Conservation (phyloP, 2,329 filamentous ascomycete species). For the Alternaria longipes region DNA sequence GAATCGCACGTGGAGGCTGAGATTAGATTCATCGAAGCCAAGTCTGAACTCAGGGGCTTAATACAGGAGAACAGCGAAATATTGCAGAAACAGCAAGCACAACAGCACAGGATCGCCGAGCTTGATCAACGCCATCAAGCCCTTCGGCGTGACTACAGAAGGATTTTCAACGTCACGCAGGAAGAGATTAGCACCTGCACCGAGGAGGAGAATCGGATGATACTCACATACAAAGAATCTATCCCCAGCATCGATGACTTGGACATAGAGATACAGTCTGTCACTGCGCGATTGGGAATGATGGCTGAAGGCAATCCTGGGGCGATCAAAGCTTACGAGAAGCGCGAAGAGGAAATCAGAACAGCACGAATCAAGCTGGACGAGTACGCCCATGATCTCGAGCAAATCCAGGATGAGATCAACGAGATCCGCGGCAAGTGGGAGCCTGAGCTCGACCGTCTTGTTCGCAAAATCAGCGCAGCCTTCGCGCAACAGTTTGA, state of each 20-base stretch:
- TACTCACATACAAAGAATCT: constrained; percentile 27
- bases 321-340: constrained; percentile 75
- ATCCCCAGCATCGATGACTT: constrained; percentile 64
- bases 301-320: constrained; percentile 80
- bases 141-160: constrained; percentile 21
- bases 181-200: constrained; percentile 29
- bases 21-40: constrained; percentile 78
- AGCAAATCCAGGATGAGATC: constrained; percentile 67
- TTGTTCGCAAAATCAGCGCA: constrained; percentile 83
- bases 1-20: constrained; percentile 73
- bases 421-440: constrained; percentile 73
- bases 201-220: constrained; percentile 36
- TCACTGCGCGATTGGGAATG: constrained; percentile 78
- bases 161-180: constrained; percentile 29
- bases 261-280: constrained; percentile 76
- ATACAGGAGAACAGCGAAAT: constrained; percentile 65
- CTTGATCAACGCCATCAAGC: constrained; percentile 25
- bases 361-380: constrained; percentile 68
- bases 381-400: constrained; percentile 64
- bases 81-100: constrained; percentile 46
- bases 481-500: constrained; percentile 94
- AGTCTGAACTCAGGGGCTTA: constrained; percentile 80
- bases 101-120: constrained; percentile 25
- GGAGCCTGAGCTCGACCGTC: constrained; percentile 82
- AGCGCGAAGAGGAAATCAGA: constrained; percentile 68